Evolutionary conservation across 306 rosid genomes (phyloP), one percentile per base, ranked within the genome.

Genomic region (Fagus sylvatica): DNA sequence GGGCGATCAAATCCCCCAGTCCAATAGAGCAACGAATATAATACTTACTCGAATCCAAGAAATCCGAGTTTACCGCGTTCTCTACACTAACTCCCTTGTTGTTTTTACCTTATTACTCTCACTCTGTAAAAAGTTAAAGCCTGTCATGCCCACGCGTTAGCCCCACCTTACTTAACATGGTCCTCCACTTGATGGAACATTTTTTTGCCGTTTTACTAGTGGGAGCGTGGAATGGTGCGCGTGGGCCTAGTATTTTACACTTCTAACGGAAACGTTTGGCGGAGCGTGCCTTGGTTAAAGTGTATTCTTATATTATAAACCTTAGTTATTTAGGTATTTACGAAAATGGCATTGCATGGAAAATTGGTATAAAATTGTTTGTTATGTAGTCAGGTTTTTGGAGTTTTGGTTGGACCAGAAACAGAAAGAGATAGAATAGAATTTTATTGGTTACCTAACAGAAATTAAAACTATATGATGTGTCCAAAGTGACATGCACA

Each of bases 121-220:
- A 73, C 81, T 69, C 53, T 17, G 53, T 37, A 40, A 72, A 74
- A 19, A 75, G 30, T 36, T 51, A 76, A 67, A 71, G 62, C 40
- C 81, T 22, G 54, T 32, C 37, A 3, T n/a, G 11, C 22, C 74
- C 91, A 87, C 89, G 93, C 93, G 89, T 91, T 76, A 75, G 54
- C 74, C 85, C 82, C 81, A 69, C 72, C 67, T 19, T 40, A 77
- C 61, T 16, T 59, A 39, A 22, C 17, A 55, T 77, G 37, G 28
- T 22, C 28, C 28, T 22, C 28, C 28, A 22, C 0, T 22, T 22
- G 28, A 22, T 22, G 28, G 28, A 22, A 22, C 28, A 22, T 22
- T 43, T 2, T 9, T 1, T 43, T 8, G 48, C 2, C 11, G 7
- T 11, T 43, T 8, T 43, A 3, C 12, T 10, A 2, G 22, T 34